Conservation (phyloP, 257 asterid species). For the Apocynum venetum region DNA sequence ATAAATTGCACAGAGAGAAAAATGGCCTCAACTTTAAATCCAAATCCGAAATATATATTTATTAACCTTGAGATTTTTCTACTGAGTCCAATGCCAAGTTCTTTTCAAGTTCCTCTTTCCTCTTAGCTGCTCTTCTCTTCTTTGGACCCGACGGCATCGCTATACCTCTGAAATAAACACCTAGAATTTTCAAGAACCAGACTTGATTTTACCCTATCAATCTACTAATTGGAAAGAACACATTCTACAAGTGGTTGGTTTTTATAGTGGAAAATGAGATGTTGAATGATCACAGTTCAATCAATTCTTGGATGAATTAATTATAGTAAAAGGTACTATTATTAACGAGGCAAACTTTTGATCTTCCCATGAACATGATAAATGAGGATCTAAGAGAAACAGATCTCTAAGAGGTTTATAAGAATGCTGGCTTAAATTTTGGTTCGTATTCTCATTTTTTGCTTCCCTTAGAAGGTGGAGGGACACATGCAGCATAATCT, state of each 20-base stretch:
- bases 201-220: too few relatives aligned
- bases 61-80: conserved; percentile 2
- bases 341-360: too few relatives aligned
- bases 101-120: background rate
- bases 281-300: background rate
- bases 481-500: too few relatives aligned
- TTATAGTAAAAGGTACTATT: background rate
- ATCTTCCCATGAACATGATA: background rate
- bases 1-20: too few relatives aligned
- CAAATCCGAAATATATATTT: too few relatives aligned
- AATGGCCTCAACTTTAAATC: background rate
- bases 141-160: conserved; percentile 28
- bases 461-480: too few relatives aligned
- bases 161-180: background rate
- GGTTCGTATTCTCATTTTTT: background rate
- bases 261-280: background rate
- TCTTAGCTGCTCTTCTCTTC: conserved; percentile 20
- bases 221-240: background rate
- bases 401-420: background rate
- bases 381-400: background rate
- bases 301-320: background rate
- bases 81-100: background rate
- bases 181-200: background rate
- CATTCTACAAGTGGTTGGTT: background rate
- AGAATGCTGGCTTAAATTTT: too few relatives aligned